Base-by-base conservation (phyloP, 495 filamentous ascomycete species). In the Xylaria telfairii region DNA sequence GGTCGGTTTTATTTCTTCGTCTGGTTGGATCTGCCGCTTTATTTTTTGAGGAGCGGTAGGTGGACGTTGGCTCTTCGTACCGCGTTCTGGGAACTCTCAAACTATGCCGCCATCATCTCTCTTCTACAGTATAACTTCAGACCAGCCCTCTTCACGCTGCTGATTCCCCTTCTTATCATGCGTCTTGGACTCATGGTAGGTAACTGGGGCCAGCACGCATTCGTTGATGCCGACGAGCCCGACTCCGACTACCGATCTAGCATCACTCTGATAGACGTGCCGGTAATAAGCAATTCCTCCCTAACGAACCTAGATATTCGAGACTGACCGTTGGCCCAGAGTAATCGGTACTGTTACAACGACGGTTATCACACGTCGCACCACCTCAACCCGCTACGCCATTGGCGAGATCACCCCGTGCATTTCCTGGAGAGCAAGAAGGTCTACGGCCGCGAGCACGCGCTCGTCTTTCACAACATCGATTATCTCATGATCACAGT, bases 361-460 rank as follows among this genome's bases (percentile, higher is more conserved):
- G 91, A 93, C 76, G 91, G 91, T 65, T 93, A 92, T 78, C 91
- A 93, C 77, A 92, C 91, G 44, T 91, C 91, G 10, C 91, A 93
- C 76, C 91, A 92, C 76, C 84, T 93, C 12, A 91, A 93, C 78
- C 90, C 91, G 4, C 87, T 83, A 32, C 87, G 91, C 2, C 91
- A 92, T 81, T 93, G 91, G 91, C 85, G 91, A 57, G 90, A 92
- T 51, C 91, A 93, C 74, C 91, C 91, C 4, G 78, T 86, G 37
- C 83, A 89, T 61, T 90, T 93, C 71, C 76, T 93, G n/a, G 83
- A 84, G 70, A 84, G 87, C 65, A 91, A 91, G 75, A 73, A 82
- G 7, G 83, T 83, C 13, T 93, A 93, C 76, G 77, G 82, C 1
- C 75, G 80, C 12, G 89, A 90, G 70, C 74, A 86, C 10, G 91